Percentiles rank a stretch among this genome's conserved stretches.
Conservation (phyloP, 129 eudicot species). For the Flaveria trinervia region DNA sequence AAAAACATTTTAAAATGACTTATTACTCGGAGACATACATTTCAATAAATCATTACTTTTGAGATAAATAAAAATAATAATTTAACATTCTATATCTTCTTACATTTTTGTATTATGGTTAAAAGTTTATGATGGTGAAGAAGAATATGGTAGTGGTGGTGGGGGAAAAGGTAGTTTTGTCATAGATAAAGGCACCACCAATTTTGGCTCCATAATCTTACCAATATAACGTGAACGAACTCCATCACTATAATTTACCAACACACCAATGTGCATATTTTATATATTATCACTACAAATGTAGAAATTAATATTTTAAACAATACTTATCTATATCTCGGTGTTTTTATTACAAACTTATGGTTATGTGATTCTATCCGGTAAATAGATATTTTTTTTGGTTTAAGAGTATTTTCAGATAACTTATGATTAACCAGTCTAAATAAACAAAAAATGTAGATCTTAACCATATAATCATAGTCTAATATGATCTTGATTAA, state of each 20-base stretch:
- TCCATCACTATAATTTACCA: background rate
- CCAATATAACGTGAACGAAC: conserved; percentile 20
- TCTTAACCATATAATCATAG: background rate
- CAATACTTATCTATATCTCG: no score
- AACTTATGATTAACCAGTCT: no score
- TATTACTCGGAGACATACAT: no score
- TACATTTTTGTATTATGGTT: background rate
- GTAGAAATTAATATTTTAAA: no score
- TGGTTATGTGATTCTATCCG: no score
- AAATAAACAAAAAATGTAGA: no score
- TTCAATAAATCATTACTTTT: background rate
- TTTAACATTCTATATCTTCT: background rate
- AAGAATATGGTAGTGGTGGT: background rate
- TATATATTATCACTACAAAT: conserved; percentile 1
- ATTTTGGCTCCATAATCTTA: conserved; percentile 25
- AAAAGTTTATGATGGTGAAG: background rate
- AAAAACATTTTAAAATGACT: no score
- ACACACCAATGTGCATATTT: background rate
- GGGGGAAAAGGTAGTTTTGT: conserved; percentile 22
- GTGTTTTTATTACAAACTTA: no score
- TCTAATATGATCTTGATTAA: background rate
- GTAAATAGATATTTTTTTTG: no score
- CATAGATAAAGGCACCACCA: conserved; percentile 24
- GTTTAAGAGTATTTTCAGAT: no score
- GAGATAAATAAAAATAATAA: background rate